phyloP scores from a whole-genome alignment of 495 filamentous ascomycete species.

The Aspergillus ellipticus region DNA sequence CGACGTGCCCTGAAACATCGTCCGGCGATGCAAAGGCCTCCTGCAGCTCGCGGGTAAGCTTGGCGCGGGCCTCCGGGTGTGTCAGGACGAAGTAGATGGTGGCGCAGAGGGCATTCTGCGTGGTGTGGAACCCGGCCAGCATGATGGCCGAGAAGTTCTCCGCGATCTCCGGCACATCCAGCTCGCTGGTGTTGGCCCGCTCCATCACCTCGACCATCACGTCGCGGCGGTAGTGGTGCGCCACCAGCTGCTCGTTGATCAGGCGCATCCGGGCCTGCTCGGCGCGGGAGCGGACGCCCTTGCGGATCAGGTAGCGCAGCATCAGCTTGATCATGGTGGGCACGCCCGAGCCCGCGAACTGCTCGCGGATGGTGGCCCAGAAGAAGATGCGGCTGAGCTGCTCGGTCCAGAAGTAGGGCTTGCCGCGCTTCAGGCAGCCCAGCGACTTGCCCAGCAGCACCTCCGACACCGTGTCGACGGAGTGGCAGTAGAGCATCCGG shows the following conservation, averaged over 20 bases:
- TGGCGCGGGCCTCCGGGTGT: conserved; percentile 41
- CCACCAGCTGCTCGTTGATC: conserved; percentile 23
- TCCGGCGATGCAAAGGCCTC: conserved; percentile 43
- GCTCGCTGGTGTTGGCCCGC: conserved; percentile 10
- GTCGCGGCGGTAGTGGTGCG: conserved; percentile 21
- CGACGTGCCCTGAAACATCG: conserved; percentile 48
- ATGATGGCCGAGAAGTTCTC: conserved; percentile 39
- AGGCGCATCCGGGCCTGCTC: conserved; percentile 25
- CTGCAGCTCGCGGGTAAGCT: conserved; percentile 49
- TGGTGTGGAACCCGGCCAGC: conserved; percentile 54
- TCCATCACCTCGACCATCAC: conserved; percentile 31
- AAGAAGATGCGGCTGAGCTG: conserved; percentile 26
- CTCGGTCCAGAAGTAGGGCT: conserved; percentile 27
- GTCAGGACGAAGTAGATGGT: conserved; percentile 51
- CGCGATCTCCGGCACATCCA: conserved; percentile 23
- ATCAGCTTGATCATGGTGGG: conserved; percentile 26
- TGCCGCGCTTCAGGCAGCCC: conserved; percentile 22
- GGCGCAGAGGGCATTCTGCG: conserved; percentile 52
- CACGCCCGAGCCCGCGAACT: conserved; percentile 24
- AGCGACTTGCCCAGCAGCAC: conserved; percentile 24
- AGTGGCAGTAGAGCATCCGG: conserved; percentile 23
- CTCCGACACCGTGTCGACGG: conserved; percentile 26
- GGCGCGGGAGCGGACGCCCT: conserved; percentile 17
- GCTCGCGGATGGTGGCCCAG: conserved; percentile 26
- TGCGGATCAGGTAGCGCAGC: conserved; percentile 22